These are phyloP conservation scores for Macrolepiota fuliginosa DNA, from an alignment of 768 basidiomycete species.

Conservation along the genomic window DNA sequence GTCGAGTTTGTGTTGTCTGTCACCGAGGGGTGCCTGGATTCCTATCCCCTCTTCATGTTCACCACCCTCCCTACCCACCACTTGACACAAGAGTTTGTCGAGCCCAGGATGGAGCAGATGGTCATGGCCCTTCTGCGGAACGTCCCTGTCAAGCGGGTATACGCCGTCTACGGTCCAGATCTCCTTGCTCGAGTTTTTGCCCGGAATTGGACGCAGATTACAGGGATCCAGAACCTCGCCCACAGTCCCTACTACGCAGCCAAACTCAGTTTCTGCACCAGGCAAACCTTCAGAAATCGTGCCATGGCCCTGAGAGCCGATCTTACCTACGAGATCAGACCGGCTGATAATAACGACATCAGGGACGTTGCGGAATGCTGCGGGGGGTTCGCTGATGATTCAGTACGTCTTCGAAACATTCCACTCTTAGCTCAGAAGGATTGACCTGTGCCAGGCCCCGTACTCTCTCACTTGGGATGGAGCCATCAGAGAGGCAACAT, in stretches of 20 bases:
- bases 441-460: constrained; percentile 39
- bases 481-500: constrained; percentile 50
- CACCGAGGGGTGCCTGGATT: constrained; percentile 51
- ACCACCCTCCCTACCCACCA: constrained; percentile 37
- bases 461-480: constrained; percentile 42
- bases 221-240: constrained; percentile 34
- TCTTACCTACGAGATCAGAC: constrained; percentile 36
- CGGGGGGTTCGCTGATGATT: constrained; percentile 52
- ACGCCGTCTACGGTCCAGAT: constrained; percentile 63
- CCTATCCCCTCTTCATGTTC: constrained; percentile 68
- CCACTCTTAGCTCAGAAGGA: neutral
- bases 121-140: constrained; percentile 33
- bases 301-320: constrained; percentile 19
- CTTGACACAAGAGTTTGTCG: constrained; percentile 35
- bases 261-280: constrained; percentile 54
- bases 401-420: constrained; percentile 38
- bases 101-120: constrained; percentile 39
- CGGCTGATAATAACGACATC: constrained; percentile 38
- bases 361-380: constrained; percentile 45
- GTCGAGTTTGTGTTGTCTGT: constrained; percentile 59
- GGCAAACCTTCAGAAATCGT: constrained; percentile 30
- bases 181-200: constrained; percentile 45
- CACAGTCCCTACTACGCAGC: constrained; percentile 60
- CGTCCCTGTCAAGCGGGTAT: constrained; percentile 44
- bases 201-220: constrained; percentile 43